Evolutionary conservation across 176 grass and related monocot genomes (phyloP).

Genomic region (maize (Zea mays)): Zm-B73-REFERENCE-NAM-5.0 NC_050098.1:223231501-223232000

Average conservation of each 20-base stretch:
- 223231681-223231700: neutral
- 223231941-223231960: no score
- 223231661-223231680: constrained; percentile 46
- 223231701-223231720: constrained; percentile 10
- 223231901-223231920: no score
- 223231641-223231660: constrained; percentile 73
- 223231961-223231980: no score
- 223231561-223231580: neutral
- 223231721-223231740: neutral
- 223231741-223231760: constrained; percentile 10
- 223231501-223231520: neutral
- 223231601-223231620: constrained; percentile 16
- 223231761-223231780: neutral
- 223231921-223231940: no score
- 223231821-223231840: no score
- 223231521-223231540: neutral
- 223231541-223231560: neutral
- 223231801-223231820: no score
- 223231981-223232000: no score
- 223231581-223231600: constrained; percentile 28
- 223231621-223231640: constrained; percentile 42
- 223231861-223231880: no score
- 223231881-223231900: no score
- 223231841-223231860: no score
- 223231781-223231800: no score